Conservation (phyloP, 2,329 filamentous ascomycete genomes). For the Colletotrichum tropicale region DNA sequence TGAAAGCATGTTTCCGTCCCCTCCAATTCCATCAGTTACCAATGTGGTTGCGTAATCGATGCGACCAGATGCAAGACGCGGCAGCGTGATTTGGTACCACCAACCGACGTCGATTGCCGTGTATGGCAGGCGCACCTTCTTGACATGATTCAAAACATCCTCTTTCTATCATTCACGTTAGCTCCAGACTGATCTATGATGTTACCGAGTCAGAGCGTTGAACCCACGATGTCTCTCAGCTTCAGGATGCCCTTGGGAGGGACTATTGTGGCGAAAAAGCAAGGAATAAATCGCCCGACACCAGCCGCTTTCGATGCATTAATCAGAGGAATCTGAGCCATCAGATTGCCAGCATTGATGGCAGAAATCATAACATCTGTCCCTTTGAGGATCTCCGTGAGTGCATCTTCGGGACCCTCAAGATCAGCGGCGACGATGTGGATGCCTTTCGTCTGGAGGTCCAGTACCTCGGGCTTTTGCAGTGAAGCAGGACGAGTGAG, state of each 20-base stretch:
- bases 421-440: neutral
- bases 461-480: neutral
- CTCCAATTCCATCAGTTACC: neutral
- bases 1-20: neutral
- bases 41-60: neutral
- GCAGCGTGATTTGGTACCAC: neutral
- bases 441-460: neutral
- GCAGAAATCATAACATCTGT: neutral
- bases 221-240: neutral
- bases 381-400: neutral
- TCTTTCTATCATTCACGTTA: neutral
- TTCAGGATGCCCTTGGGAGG: constrained; percentile 25
- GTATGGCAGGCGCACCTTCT: neutral
- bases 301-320: constrained; percentile 52
- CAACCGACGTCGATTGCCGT: neutral
- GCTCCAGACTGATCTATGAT: neutral
- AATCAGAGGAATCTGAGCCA: constrained; percentile 48
- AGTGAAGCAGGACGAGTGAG: neutral
- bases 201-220: rapidly evolving
- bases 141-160: neutral
- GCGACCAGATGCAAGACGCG: neutral
- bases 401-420: neutral
- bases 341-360: constrained; percentile 23
- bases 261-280: constrained; percentile 48
- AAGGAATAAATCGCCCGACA: constrained; percentile 56